Evolutionary conservation across 768 basidiomycete genomes (phyloP), one percentile per base, ranked within the genome.

Genomic region (Coprinellus micaceus): DNA sequence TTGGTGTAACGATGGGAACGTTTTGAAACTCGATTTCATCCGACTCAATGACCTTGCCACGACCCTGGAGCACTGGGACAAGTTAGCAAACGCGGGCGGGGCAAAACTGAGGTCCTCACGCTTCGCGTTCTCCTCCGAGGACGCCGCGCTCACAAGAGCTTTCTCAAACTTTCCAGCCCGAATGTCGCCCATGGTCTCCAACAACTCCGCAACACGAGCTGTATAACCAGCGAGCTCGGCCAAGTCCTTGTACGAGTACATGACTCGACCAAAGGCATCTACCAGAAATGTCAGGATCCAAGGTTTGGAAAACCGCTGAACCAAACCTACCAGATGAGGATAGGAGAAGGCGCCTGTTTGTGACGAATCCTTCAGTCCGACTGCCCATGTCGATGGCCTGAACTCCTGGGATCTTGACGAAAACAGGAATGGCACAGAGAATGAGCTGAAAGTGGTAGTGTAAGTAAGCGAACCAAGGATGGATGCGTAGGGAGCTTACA

Each of bases 171-270:
- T 88, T 26, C 94, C 93, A 49, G 81, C 73, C 57, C 84, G 83
- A 22, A 96, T 84, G 56, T 95, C 94, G 21, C 84, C 78, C 84
- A 98, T 96, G 0, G 94, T 93, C 53, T 95, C 91, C 9, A 99
- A 80, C 1, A 98, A 79, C 43, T 86, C 82, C 29, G 89, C 86
- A 1, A 99, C 96, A 13, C 96, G 85, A 1, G 92, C 83, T 2
- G 96, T 98, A 68, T 97, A 98, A 11, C 96, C 96, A 3, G 96
- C 94, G 30, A 99, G 82, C 67, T 99, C 96, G 4, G 93, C 85
- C 3, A 99, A 77, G 67, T 98, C 95, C 71, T 97, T 98, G 76
- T 97, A 98, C 2, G 92, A 94, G 69, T 95, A 96, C 92, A 98
- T 94, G 26, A 97, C 85, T 19, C 95, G 83, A 29, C 94, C 94